A percentile compares a stretch with the other conserved stretches of the same genome.
These are phyloP conservation scores for Lyophyllum shimeji DNA, from an alignment of 768 basidiomycete genomes.

Conservation along the genomic window DNA sequence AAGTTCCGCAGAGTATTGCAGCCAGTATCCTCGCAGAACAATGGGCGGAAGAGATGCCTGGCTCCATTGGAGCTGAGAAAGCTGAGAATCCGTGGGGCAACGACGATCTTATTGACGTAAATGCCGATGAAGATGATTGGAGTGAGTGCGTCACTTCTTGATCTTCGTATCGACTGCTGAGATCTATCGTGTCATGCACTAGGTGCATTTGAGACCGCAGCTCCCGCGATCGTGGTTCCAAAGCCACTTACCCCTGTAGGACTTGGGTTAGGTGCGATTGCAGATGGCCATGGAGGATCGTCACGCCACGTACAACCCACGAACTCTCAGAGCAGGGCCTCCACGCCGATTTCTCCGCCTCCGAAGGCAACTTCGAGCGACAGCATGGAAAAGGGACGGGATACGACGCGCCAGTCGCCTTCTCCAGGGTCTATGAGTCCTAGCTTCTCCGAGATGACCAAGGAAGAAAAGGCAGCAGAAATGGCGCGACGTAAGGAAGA, in stretches of 20 bases:
- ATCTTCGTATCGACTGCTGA: not conserved
- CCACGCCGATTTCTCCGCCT: constrained; percentile 23
- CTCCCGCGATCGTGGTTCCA: constrained; percentile 22
- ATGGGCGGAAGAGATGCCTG: constrained; percentile 55
- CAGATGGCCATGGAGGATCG: not conserved
- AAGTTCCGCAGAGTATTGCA: constrained; percentile 34
- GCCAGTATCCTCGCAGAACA: constrained; percentile 47
- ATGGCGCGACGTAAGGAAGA: constrained; percentile 92
- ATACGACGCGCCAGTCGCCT: constrained; percentile 12
- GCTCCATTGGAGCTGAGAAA: constrained; percentile 40
- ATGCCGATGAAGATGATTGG: constrained; percentile 95
- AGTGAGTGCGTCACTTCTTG: constrained; percentile 51
- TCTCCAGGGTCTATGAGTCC: constrained; percentile 21
- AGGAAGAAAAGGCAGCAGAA: constrained; percentile 93
- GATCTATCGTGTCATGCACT: not conserved
- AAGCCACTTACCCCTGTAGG: constrained; percentile 6
- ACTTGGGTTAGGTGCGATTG: not conserved
- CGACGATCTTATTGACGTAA: constrained; percentile 88
- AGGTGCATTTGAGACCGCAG: constrained; percentile 81
- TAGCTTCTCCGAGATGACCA: constrained; percentile 54
- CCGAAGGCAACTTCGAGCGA: constrained; percentile 24
- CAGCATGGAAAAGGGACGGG: constrained; percentile 6
- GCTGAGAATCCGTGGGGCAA: constrained; percentile 65
- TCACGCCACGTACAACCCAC: not conserved
- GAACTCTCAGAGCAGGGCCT: constrained; percentile 2